Conservation (phyloP, 139 green algal species). For the Tetradesmus obliquus region DNA sequence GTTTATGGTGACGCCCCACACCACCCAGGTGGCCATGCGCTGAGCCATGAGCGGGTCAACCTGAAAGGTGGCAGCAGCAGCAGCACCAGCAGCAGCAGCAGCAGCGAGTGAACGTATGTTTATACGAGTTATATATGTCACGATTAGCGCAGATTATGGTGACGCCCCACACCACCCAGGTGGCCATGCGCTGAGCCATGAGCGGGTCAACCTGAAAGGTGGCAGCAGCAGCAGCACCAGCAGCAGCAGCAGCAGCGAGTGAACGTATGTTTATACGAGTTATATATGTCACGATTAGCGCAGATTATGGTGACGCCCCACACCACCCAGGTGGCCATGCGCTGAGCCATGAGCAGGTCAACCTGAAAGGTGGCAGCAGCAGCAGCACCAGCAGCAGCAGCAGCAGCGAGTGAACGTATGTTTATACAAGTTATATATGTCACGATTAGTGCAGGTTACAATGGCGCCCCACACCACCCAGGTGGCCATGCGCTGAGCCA, state of each 20-base stretch:
- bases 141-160: constrained; percentile 28
- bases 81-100: background rate
- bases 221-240: background rate
- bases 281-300: background rate
- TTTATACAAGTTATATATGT: background rate
- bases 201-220: constrained; percentile 62
- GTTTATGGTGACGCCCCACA: constrained; percentile 68
- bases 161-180: constrained; percentile 72
- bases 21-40: constrained; percentile 74
- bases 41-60: constrained; percentile 73
- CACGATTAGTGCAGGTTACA: constrained; percentile 55
- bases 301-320: constrained; percentile 57
- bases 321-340: constrained; percentile 75
- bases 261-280: background rate
- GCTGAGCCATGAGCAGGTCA: constrained; percentile 70
- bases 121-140: background rate
- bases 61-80: constrained; percentile 12
- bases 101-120: background rate
- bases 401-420: background rate
- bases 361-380: constrained; percentile 40
- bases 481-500: constrained; percentile 73
- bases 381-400: no score
- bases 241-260: background rate
- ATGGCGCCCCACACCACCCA: constrained; percentile 74
- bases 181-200: constrained; percentile 74